These are phyloP conservation scores for Oehlia diaphana DNA, from an alignment of 192 early-diverging fungal species.

Conservation along the genomic window DNA sequence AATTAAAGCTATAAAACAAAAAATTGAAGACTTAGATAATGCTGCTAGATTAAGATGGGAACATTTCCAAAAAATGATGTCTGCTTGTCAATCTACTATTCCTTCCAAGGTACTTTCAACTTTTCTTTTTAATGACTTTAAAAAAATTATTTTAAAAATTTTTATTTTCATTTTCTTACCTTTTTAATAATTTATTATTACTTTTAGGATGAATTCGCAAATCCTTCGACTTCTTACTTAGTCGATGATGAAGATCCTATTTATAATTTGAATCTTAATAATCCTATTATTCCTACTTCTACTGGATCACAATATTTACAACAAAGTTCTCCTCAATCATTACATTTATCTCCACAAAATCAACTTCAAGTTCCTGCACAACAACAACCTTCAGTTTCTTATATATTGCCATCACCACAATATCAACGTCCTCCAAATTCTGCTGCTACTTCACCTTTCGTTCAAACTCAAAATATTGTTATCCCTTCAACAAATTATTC, in stretches of 20 bases:
- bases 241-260: neutral
- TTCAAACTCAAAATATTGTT: neutral
- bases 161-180: too few relatives aligned
- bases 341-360: neutral
- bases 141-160: too few relatives aligned
- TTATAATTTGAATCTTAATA: neutral
- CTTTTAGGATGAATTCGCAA: too few relatives aligned
- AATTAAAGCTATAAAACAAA: neutral
- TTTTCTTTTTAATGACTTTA: neutral
- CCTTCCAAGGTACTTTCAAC: neutral
- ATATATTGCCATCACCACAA: neutral
- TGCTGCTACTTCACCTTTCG: neutral
- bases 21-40: slow-evolving; percentile 14
- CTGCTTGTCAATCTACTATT: neutral
- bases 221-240: neutral
- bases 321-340: neutral
- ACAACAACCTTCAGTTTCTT: neutral
- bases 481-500: neutral
- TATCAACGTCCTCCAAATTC: neutral
- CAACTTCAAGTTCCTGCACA: neutral
- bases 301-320: neutral
- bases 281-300: neutral
- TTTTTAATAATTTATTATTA: too few relatives aligned
- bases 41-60: neutral
- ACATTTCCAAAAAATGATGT: neutral